These are phyloP conservation scores for Colletotrichum sp. DNA, from an alignment of 2,329 filamentous ascomycete species.

Conservation along the genomic window DNA sequence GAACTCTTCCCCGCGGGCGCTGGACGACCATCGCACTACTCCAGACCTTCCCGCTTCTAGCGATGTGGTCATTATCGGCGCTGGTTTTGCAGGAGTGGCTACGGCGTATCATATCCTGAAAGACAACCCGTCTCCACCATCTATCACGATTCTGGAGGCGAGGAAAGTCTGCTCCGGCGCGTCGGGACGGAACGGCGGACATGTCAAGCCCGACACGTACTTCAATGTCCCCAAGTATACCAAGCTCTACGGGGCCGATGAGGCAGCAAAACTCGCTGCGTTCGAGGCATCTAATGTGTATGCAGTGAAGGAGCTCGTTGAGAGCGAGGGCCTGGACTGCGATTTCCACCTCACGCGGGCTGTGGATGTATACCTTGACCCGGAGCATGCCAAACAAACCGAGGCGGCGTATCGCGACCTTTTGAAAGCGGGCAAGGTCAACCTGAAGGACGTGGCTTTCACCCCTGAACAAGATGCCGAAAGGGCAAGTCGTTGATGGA, in stretches of 20 bases:
- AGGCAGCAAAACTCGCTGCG: not conserved
- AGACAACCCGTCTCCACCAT: not conserved
- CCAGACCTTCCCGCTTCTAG: not conserved
- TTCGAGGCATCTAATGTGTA: not conserved
- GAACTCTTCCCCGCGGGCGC: not conserved
- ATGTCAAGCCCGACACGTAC: not conserved
- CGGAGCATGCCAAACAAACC: slow-evolving; percentile 16
- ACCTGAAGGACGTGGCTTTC: slow-evolving; percentile 31
- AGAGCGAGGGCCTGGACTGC: slow-evolving; percentile 43
- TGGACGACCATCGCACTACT: not conserved
- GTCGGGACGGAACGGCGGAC: not conserved
- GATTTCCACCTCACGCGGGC: slow-evolving; percentile 47
- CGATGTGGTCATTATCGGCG: not conserved
- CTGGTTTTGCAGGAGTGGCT: not conserved
- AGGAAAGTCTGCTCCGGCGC: not conserved
- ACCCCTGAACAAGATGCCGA: slow-evolving; percentile 30
- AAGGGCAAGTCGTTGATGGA: slow-evolving; percentile 26
- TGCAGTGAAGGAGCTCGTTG: slow-evolving; percentile 37
- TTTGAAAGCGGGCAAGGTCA: slow-evolving; percentile 30
- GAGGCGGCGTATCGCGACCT: slow-evolving; percentile 30
- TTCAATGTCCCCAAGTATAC: not conserved
- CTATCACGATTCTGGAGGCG: not conserved
- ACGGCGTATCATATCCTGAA: not conserved
- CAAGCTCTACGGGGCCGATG: not conserved
- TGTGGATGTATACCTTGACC: slow-evolving; percentile 40